Percentiles rank a stretch among this genome's conserved stretches.
phyloP scores from a whole-genome alignment of 179 eudicot genomes.

The Silene vulgaris region DNA sequence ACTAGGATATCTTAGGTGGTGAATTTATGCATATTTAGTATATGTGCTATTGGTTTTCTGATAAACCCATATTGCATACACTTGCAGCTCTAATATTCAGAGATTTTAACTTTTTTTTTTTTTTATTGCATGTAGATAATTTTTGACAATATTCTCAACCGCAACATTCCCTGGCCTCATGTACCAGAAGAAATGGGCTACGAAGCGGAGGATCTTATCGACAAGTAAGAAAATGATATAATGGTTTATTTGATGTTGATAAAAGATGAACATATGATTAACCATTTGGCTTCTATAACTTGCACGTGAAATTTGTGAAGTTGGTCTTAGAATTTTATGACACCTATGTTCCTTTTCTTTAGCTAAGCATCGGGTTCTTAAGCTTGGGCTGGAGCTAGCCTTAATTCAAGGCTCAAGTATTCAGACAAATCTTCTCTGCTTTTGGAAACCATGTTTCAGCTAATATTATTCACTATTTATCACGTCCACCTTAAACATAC shows the following conservation, averaged over 20 bases:
- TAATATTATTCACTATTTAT: neutral
- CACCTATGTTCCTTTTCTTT: slow-evolving; percentile 2
- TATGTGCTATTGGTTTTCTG: slow-evolving; percentile 7
- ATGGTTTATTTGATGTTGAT: neutral
- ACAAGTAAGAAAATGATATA: slow-evolving; percentile 44
- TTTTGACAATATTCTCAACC: slow-evolving; percentile 92
- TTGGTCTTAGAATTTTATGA: neutral
- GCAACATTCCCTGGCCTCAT: slow-evolving; percentile 87
- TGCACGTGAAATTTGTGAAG: neutral
- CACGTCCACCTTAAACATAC: neutral
- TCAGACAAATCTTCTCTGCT: neutral
- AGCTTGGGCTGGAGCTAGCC: neutral
- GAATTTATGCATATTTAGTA: neutral
- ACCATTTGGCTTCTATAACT: neutral
- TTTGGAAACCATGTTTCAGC: neutral
- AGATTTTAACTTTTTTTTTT: slow-evolving; percentile 12
- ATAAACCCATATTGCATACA: neutral
- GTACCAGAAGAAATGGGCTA: slow-evolving; percentile 91
- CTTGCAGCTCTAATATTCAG: neutral
- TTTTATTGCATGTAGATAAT: slow-evolving; percentile 49
- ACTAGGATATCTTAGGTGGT: neutral
- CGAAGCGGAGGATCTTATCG: slow-evolving; percentile 77
- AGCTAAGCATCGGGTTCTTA: neutral
- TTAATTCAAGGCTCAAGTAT: neutral
- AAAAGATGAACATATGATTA: slow-evolving; percentile 1